Evolutionary conservation across 345 rosid species (phyloP).

Genomic region (Eucalyptus paniculata): DNA sequence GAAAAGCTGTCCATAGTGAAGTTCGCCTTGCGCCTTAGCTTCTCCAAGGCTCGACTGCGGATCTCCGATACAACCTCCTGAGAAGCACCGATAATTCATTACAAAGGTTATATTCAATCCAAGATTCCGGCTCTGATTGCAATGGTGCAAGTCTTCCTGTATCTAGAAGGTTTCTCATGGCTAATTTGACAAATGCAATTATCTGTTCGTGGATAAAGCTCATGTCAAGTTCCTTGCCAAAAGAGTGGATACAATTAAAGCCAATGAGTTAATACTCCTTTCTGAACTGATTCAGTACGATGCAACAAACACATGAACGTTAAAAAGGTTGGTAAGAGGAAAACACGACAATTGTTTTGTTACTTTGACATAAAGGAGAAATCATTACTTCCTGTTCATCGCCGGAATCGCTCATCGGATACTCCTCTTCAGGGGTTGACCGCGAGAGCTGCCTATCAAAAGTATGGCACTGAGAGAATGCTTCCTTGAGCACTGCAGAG

Average conservation of each 20-base stretch:
- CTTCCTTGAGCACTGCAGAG: conserved; percentile 31
- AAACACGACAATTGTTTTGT: neutral
- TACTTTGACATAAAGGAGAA: neutral
- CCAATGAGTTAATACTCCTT: neutral
- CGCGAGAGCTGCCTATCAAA: conserved; percentile 16
- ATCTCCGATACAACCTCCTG: conserved; percentile 66
- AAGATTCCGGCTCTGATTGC: neutral
- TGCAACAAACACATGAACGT: neutral
- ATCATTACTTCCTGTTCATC: conserved; percentile 35
- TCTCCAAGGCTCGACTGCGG: conserved; percentile 64
- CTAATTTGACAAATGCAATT: neutral
- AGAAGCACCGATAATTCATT: neutral
- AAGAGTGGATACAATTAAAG: neutral
- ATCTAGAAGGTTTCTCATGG: neutral
- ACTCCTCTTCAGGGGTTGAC: conserved; percentile 20
- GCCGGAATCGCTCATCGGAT: conserved; percentile 11
- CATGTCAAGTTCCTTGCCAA: neutral
- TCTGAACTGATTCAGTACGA: neutral
- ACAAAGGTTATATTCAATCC: neutral
- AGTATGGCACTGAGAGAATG: conserved; percentile 31
- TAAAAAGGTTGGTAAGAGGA: neutral
- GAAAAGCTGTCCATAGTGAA: conserved; percentile 24
- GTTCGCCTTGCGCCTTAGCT: conserved; percentile 42
- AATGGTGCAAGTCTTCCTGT: neutral
- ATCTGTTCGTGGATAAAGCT: neutral